A percentile compares a stretch with the other conserved stretches of the same genome.
phyloP scores from a whole-genome alignment of 1,284 basidiomycete species.

The Rhodotorula sp. region DNA sequence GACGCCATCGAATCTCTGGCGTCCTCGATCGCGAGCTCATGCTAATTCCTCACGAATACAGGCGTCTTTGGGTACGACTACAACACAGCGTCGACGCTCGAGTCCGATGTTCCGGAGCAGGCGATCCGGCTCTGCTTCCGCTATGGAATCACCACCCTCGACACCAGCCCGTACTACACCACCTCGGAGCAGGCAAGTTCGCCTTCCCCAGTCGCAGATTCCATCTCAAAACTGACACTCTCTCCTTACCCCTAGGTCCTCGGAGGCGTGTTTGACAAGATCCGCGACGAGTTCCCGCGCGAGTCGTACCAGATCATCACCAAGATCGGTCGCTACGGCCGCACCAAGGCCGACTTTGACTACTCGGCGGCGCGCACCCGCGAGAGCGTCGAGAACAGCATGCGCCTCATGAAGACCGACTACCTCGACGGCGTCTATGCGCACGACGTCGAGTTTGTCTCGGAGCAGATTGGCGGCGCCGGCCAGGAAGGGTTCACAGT shows the following conservation, averaged over 20 bases:
- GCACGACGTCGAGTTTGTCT: conserved; percentile 88
- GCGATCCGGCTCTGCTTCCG: conserved; percentile 48
- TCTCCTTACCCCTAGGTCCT: conserved; percentile 55
- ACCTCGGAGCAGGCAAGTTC: conserved; percentile 67
- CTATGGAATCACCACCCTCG: conserved; percentile 86
- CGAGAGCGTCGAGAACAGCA: conserved; percentile 66
- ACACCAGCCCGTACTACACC: conserved; percentile 76
- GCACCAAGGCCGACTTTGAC: conserved; percentile 62
- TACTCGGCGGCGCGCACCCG: conserved; percentile 72
- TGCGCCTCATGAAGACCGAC: conserved; percentile 70
- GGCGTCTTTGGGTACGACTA: conserved; percentile 41
- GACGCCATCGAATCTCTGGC: too few species aligned
- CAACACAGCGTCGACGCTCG: conserved; percentile 30
- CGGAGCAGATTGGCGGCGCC: conserved; percentile 38
- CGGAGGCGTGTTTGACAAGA: conserved; percentile 61
- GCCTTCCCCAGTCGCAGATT: neutral
- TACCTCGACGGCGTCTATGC: conserved; percentile 84
- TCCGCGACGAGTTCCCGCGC: conserved; percentile 71
- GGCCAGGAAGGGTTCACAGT: conserved; percentile 40
- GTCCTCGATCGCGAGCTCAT: neutral
- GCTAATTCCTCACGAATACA: neutral
- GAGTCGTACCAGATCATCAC: conserved; percentile 75
- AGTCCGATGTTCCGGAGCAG: conserved; percentile 27
- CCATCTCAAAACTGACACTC: too few species aligned
- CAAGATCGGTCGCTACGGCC: conserved; percentile 88